Evolutionary conservation across 306 rosid genomes (phyloP), one percentile per base, ranked within the genome.

Genomic region (Gillenia trifoliata): DNA sequence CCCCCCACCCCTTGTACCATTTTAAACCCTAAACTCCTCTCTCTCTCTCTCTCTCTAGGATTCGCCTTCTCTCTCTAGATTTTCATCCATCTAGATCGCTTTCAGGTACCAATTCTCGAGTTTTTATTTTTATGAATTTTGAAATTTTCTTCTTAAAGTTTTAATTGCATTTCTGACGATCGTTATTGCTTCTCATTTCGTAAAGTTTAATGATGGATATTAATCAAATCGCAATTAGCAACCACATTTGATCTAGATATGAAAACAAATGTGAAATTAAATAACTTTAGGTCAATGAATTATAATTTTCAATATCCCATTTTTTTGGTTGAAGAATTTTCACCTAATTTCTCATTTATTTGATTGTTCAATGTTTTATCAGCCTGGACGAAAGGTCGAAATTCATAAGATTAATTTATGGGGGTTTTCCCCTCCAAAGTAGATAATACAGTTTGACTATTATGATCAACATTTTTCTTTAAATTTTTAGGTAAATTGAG

Each of bases 81-180:
- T 59, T 71, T 70, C 65, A 49, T 60, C 36, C 59, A 49, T 60
- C 38, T 49, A 36, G 75, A 76, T 71, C 60, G 20, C 22, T 72
- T 73, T 31, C 81, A 57, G 79, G 85, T 77, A 67, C 56, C 60
- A 57, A 64, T 29, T 49, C 9, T 26, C 0, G 25, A 31, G 10
- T 52, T 49, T 50, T 10, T 54, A 15, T 52, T 15, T 15, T 47
- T 8, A n/a, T 38, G 0, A 6, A 5, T 38, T 72, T 59, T 59
- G 1, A 54, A 0, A 5, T 25, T 22, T 15, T 9, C 38, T 3
- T 20, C 31, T 5, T 19, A 29, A 7, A 61, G 6, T 20, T 73
- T n/a, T 4, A 40, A 20, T 43, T n/a, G 43, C 66, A 38, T 64
- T 45, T n/a, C 22, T 3, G 4, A 9, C 16, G 31, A 25, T 11